Conservation (phyloP, 106 monocot genomes). For the Phalaenopsis equestris region DNA sequence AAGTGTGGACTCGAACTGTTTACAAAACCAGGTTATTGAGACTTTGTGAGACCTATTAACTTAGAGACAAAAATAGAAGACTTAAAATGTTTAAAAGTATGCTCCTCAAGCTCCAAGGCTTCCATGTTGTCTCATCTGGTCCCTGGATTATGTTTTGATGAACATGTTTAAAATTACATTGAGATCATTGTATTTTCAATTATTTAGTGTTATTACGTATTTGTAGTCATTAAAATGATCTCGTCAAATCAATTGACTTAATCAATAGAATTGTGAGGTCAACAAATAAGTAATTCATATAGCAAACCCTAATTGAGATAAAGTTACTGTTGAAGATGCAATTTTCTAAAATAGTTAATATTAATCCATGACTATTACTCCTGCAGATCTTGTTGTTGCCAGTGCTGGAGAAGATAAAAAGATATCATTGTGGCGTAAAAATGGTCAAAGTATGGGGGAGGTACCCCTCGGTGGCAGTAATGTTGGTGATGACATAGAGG, state of each 20-base stretch:
- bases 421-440: slow-evolving; percentile 82
- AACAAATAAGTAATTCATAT: background rate
- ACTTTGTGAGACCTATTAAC: background rate
- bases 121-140: background rate
- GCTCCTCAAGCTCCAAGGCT: background rate
- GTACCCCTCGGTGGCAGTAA: slow-evolving; percentile 51
- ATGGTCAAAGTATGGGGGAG: slow-evolving; percentile 62
- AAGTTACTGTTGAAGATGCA: background rate
- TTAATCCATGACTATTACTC: slow-evolving; percentile 4
- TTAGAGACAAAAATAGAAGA: background rate
- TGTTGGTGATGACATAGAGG: slow-evolving; percentile 56
- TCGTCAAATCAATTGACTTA: background rate
- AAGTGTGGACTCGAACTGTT: background rate
- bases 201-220: background rate
- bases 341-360: background rate
- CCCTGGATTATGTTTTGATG: background rate
- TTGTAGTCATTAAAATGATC: background rate
- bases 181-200: background rate
- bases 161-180: background rate
- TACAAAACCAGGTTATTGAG: background rate
- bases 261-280: background rate
- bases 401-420: slow-evolving; percentile 97
- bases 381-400: slow-evolving; percentile 85
- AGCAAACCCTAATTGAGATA: background rate
- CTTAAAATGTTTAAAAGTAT: background rate